Conservation (phyloP, 2,329 filamentous ascomycete genomes). For the Xylariales sp. region DNA sequence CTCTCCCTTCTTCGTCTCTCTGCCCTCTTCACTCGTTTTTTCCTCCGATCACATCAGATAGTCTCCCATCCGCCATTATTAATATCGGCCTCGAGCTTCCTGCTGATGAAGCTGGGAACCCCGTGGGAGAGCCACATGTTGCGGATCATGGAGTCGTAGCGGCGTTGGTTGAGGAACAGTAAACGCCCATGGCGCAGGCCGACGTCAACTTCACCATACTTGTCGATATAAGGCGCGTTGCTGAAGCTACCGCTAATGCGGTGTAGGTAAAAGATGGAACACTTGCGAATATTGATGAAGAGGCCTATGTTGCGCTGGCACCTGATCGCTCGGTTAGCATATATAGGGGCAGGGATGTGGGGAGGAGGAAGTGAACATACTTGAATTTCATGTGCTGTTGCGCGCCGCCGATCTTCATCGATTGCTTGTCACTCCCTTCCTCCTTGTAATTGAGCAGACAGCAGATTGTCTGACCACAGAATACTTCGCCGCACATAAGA, state of each 20-base stretch:
- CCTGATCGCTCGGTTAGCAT: constrained; percentile 39
- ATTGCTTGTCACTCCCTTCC: constrained; percentile 31
- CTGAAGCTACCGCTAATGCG: constrained; percentile 77
- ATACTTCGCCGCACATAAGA: constrained; percentile 92
- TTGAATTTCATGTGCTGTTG: constrained; percentile 79
- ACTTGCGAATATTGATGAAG: constrained; percentile 96
- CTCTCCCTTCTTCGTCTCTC: no score
- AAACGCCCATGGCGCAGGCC: constrained; percentile 83
- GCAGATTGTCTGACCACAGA: constrained; percentile 91
- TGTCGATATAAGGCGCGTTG: constrained; percentile 88
- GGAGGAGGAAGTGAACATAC: constrained; percentile 45
- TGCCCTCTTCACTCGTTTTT: no score
- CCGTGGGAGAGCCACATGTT: constrained; percentile 83
- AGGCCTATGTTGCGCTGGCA: constrained; percentile 88
- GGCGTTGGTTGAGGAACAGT: constrained; percentile 86
- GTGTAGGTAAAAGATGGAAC: constrained; percentile 84
- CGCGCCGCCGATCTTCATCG: constrained; percentile 67
- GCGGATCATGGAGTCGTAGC: constrained; percentile 85
- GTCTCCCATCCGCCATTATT: constrained; percentile 98
- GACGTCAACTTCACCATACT: constrained; percentile 93
- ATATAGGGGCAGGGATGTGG: no score
- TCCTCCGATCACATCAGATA: no score
- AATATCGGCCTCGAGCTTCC: constrained; percentile 89
- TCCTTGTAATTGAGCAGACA: constrained; percentile 64
- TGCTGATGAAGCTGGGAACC: constrained; percentile 81